Percentiles rank a stretch among this genome's conserved stretches.
Conservation (phyloP, 2,329 filamentous ascomycete genomes). For the Xylariales sp. region DNA sequence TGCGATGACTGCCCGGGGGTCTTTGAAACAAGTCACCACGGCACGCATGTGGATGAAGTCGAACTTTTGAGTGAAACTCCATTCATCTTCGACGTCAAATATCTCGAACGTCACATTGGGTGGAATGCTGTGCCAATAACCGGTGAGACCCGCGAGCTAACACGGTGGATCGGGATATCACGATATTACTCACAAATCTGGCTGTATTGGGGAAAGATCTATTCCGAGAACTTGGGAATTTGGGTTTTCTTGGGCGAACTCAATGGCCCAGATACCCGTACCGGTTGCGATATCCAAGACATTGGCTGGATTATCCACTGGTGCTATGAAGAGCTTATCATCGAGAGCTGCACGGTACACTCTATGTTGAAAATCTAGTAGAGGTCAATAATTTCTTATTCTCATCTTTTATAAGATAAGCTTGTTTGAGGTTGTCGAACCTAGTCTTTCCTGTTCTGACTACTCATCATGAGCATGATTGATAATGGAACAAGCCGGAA, state of each 20-base stretch:
- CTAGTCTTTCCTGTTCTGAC: conserved; percentile 18
- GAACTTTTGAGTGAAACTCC: conserved; percentile 15
- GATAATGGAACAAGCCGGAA: too few species aligned
- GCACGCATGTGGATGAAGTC: conserved; percentile 20
- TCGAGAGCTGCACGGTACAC: background rate
- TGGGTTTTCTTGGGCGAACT: conserved; percentile 14
- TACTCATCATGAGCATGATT: too few species aligned
- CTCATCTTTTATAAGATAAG: too few species aligned
- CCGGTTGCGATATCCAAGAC: conserved; percentile 14
- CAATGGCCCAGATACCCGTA: conserved; percentile 16
- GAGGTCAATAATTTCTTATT: too few species aligned
- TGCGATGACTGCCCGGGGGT: conserved; percentile 8
- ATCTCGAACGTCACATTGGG: conserved; percentile 21
- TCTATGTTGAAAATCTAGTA: background rate
- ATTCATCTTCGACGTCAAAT: conserved; percentile 21
- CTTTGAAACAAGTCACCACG: conserved; percentile 17
- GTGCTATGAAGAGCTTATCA: background rate
- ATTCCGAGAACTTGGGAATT: conserved; percentile 11
- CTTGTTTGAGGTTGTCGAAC: conserved; percentile 4
- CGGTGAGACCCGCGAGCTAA: background rate
- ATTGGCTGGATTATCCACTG: conserved; percentile 8
- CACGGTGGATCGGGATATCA: conserved; percentile 1
- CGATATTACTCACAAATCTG: conserved; percentile 13
- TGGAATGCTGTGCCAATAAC: conserved; percentile 14
- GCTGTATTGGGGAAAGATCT: conserved; percentile 12